Percentiles rank a stretch among this genome's conserved stretches.
phyloP scores from a whole-genome alignment of 2,329 filamentous ascomycete genomes.

The Monilinia vaccinii-corymbosi region DNA sequence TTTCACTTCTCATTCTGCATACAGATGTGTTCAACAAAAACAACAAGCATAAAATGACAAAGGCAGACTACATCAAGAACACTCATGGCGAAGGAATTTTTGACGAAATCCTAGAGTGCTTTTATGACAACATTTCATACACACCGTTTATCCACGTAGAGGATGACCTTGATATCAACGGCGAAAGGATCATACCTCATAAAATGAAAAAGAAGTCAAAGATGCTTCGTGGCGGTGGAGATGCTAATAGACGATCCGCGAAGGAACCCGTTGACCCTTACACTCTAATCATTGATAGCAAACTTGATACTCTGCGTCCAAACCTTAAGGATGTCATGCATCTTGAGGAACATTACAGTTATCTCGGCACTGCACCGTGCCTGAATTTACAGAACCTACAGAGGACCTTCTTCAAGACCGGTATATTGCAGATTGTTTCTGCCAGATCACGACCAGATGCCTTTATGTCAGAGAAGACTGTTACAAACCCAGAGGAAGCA shows the following conservation, averaged over 20 bases:
- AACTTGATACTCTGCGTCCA: slow-evolving; percentile 72
- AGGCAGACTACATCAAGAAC: slow-evolving; percentile 90
- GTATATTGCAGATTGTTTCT: slow-evolving; percentile 89
- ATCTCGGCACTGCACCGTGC: slow-evolving; percentile 65
- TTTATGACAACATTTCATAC: slow-evolving; percentile 98
- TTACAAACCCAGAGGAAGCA: slow-evolving; percentile 75
- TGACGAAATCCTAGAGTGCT: slow-evolving; percentile 86
- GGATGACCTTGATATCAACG: slow-evolving; percentile 74
- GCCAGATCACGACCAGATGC: slow-evolving; percentile 88
- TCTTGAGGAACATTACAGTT: slow-evolving; percentile 84
- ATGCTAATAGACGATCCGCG: slow-evolving; percentile 53
- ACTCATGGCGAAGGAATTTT: slow-evolving; percentile 86
- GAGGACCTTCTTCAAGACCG: slow-evolving; percentile 83
- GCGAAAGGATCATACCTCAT: slow-evolving; percentile 60
- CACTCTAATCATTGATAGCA: slow-evolving; percentile 83
- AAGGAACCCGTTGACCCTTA: slow-evolving; percentile 94
- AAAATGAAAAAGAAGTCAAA: slow-evolving; percentile 59
- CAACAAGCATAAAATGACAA: slow-evolving; percentile 99
- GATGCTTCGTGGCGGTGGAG: slow-evolving; percentile 56
- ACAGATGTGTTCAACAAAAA: slow-evolving; percentile 99
- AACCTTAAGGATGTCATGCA: slow-evolving; percentile 87
- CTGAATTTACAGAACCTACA: slow-evolving; percentile 77
- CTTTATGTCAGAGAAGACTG: slow-evolving; percentile 82
- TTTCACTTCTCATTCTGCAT: slow-evolving; percentile 90
- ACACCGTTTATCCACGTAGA: slow-evolving; percentile 98